Base-by-base conservation (phyloP, 805 yeast species). In the Cyberlindnera maclurae region DNA sequence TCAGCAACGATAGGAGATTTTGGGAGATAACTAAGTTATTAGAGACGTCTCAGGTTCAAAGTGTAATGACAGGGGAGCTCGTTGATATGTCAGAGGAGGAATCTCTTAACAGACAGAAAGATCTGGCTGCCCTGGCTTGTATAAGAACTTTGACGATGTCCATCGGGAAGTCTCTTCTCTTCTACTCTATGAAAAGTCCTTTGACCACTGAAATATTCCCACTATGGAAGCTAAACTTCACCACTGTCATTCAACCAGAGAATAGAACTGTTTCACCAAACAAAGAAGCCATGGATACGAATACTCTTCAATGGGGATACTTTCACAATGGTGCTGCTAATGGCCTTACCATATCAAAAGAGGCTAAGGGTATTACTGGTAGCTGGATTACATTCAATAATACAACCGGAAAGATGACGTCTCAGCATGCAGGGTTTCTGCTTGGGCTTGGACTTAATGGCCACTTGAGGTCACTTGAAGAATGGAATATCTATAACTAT, bases 401-500 rank as follows among this genome's bases (percentile, higher is more conserved):
- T 48, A 6, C 15, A 0, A 70, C 72, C 1, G 24, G 24, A 8
- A 70, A 64, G 4, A 57, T 83, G 26, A 78, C 76, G 48, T 73
- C 95, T 0, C 89, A 85, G 44, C 96, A 89, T 64, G 97, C 96
- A 16, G 99, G 99, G 0, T 88, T 93, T 49, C 60, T 93, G n/a
- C 62, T 87, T 15, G 98, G 97, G 0, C 65, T 93, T 18, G 99
- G 99, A 0, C 63, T 93, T 24, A 86, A 86, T 60, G 97, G 97
- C 0, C 96, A 89, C 55, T 62, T 93, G 50, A 77, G 73, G 40
- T 69, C 71, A 31, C 62, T 93, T 18, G 97, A 90, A 52, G 96
- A 93, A 58, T 93, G 97, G 97, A 96, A 89, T 55, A 83, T 90
- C 24, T 93, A 87, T 58, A 89, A 90, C 54, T 88, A 87, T 49